phyloP scores from a whole-genome alignment of 2,329 filamentous ascomycete genomes.

The Alternaria conjuncta region DNA sequence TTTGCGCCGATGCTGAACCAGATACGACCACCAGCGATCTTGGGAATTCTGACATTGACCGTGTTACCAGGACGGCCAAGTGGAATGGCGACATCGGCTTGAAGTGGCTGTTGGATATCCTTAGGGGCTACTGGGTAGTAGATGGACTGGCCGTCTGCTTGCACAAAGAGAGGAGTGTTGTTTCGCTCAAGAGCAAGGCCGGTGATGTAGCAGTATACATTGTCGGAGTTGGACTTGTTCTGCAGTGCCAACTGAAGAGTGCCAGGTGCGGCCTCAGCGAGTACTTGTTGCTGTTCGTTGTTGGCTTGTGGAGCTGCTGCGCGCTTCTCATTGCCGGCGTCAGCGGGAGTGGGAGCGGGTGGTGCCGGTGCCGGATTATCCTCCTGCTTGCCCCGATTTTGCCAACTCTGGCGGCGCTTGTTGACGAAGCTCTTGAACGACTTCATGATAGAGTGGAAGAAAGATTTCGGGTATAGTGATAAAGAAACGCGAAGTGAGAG shows the following conservation, averaged over 20 bases:
- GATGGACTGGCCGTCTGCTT: constrained; percentile 68
- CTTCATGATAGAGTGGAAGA: constrained; percentile 21
- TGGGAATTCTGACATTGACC: constrained; percentile 69
- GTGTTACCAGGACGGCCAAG: constrained; percentile 68
- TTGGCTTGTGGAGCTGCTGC: constrained; percentile 14
- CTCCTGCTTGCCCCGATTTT: constrained; percentile 14
- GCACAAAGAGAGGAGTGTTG: constrained; percentile 67
- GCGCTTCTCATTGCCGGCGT: constrained; percentile 12
- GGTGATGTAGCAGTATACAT: constrained; percentile 73
- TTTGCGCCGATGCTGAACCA: constrained; percentile 70
- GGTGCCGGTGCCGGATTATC: not conserved
- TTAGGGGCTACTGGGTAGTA: constrained; percentile 69
- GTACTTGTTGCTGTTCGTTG: constrained; percentile 32
- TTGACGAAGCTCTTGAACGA: constrained; percentile 35
- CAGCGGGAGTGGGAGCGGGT: not conserved
- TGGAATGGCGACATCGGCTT: constrained; percentile 66
- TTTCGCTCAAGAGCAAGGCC: constrained; percentile 67
- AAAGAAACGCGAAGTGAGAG: not conserved
- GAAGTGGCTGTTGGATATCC: constrained; percentile 58
- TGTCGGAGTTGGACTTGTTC: constrained; percentile 68
- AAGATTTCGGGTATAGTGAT: not conserved
- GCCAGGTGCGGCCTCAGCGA: constrained; percentile 28
- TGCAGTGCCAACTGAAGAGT: constrained; percentile 67
- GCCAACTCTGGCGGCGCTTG: constrained; percentile 30
- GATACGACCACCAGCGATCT: constrained; percentile 72